Evolutionary conservation across 2,329 filamentous ascomycete genomes (phyloP), one percentile per base, ranked within the genome.

Genomic region (Verticillium dahliae): DNA sequence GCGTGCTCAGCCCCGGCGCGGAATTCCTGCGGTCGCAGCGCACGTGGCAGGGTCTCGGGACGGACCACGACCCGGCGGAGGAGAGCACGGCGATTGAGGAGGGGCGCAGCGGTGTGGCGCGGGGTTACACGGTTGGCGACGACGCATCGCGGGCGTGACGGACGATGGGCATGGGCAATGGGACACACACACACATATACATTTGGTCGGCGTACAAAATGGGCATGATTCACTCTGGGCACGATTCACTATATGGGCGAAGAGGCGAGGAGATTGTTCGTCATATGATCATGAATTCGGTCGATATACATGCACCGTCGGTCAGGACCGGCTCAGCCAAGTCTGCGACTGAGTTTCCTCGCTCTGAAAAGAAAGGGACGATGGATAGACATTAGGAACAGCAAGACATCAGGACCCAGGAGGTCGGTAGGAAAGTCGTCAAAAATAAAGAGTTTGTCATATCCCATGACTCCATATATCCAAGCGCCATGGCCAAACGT

Each of bases 21-120:
- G 91, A 97, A 73, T 98, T 85, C 68, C 77, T 99, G 65, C 85
- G 89, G 37, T 90, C 89, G 3, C 85, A 93, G 69, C 80, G 95
- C 61, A 96, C 91, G 4, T 99, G 95, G 95, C 90, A 90, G 70
- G 95, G 95, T 0, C 76, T 99, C 31, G 95, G 95, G 0, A 96
- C 86, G 64, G 95, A 99, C 72, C 96, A 92, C 69, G 80, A 82
- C 75, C 66, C 76, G n/a, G 78, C 78, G 14, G 81, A 85, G 60
- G 76, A 78, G n/a, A 78, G 90, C 61, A 88, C 90, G 1, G 73
- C 85, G 18, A 84, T 99, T 62, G 92, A 97, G 71, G 88, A 97
- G 75, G 95, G 95, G 1, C 85, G 92, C 66, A 90, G 88, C 66
- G 95, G 95, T 15, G 87, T 98, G 61, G 95, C 95, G 38, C 87